phyloP scores from a whole-genome alignment of 805 yeast species.

The Cyberlindnera americana region DNA sequence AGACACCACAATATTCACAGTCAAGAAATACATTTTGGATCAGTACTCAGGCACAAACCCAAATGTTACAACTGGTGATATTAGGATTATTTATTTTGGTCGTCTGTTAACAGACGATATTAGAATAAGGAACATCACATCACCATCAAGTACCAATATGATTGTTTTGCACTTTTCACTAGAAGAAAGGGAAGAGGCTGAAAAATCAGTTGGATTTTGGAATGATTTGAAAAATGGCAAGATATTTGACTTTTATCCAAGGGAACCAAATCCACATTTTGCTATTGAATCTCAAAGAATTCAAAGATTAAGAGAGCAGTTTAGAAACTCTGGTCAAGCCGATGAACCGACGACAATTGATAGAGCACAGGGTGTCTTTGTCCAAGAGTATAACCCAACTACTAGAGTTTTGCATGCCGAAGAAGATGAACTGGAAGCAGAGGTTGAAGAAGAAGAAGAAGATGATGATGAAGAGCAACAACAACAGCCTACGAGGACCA shows the following conservation, averaged over 20 bases:
- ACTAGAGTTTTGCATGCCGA: too few species aligned
- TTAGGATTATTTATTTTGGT: conserved; percentile 28
- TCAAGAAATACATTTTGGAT: conserved; percentile 26
- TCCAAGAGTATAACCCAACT: conserved; percentile 5
- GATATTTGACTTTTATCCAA: conserved; percentile 30
- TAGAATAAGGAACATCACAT: conserved; percentile 17
- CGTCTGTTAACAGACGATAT: conserved; percentile 20
- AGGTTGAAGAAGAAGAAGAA: too few species aligned
- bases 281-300: conserved; percentile 25
- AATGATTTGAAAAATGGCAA: conserved; percentile 26
- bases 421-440: too few species aligned
- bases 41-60: conserved; percentile 20
- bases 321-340: conserved; percentile 10
- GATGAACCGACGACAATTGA: conserved; percentile 11
- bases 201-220: conserved; percentile 24
- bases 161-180: conserved; percentile 23
- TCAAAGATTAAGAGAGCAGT: conserved; percentile 22
- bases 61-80: conserved; percentile 18
- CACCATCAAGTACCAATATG: conserved; percentile 5
- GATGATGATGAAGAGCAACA: neutral
- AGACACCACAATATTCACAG: conserved; percentile 20
- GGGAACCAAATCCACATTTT: conserved; percentile 29
- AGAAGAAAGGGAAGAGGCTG: conserved; percentile 17
- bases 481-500: neutral
- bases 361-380: conserved; percentile 10